phyloP scores from a whole-genome alignment of 2,329 filamentous ascomycete genomes.

The Aureobasidium leucospermi region DNA sequence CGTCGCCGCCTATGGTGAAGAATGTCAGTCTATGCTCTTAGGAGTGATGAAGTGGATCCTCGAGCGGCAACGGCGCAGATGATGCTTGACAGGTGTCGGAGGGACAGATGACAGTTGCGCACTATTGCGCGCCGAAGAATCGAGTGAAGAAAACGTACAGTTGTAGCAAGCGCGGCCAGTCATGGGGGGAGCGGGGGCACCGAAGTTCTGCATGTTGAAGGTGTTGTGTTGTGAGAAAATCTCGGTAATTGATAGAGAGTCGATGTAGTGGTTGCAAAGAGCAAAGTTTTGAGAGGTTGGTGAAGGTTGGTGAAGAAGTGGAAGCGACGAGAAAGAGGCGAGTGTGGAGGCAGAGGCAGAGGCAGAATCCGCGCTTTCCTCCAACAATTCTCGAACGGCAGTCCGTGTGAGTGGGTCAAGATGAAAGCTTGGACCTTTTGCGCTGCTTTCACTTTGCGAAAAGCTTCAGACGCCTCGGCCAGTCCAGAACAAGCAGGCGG shows the following conservation, averaged over 20 bases:
- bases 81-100: background rate
- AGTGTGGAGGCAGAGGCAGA: slow-evolving; percentile 2
- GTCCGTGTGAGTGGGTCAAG: background rate
- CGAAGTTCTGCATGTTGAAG: slow-evolving; percentile 41
- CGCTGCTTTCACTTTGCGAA: no score
- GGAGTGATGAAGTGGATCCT: background rate
- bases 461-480: background rate
- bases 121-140: background rate
- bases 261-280: background rate
- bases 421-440: background rate
- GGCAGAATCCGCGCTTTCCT: slow-evolving; percentile 3
- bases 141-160: slow-evolving; percentile 38
- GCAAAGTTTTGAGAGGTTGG: background rate
- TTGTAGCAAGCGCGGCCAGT: slow-evolving; percentile 52
- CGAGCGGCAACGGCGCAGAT: background rate
- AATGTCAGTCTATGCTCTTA: background rate
- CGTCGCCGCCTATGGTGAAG: slow-evolving; percentile 37
- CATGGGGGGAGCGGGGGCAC: slow-evolving; percentile 22
- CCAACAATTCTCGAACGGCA: slow-evolving; percentile 1
- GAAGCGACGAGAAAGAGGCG: slow-evolving; percentile 2
- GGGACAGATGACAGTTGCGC: slow-evolving; percentile 12
- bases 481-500: slow-evolving; percentile 6
- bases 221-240: slow-evolving; percentile 10
- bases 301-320: slow-evolving; percentile 1
- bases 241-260: background rate